Evolutionary conservation across 495 filamentous ascomycete species (phyloP).

Genomic region (Tuber borchii): DNA sequence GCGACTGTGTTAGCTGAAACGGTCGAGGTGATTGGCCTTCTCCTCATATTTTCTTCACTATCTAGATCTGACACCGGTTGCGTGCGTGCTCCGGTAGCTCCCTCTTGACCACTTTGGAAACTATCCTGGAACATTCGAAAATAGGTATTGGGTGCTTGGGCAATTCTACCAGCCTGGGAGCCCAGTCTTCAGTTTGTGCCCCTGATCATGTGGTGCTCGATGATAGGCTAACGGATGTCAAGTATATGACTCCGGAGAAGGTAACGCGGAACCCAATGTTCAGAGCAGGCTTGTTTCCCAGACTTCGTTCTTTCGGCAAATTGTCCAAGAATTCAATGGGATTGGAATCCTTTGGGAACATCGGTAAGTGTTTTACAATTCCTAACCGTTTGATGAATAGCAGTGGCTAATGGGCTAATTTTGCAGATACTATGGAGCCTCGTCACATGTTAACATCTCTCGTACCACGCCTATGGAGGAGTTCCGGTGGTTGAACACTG

Average conservation of each 20-base stretch:
- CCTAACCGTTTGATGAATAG: background rate
- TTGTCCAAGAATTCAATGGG: conserved; percentile 49
- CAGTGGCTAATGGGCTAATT: conserved; percentile 12
- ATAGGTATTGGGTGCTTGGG: conserved; percentile 53
- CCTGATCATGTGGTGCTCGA: background rate
- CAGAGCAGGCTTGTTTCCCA: conserved; percentile 21
- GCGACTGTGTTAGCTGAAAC: conserved; percentile 13
- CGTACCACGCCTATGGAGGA: conserved; percentile 47
- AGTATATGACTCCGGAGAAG: conserved; percentile 52
- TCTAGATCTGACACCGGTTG: background rate
- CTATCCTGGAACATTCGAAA: conserved; percentile 48
- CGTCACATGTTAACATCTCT: conserved; percentile 48
- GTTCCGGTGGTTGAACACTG: conserved; percentile 49
- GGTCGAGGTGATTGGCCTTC: conserved; percentile 20
- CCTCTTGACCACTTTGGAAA: conserved; percentile 49
- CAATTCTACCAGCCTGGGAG: conserved; percentile 49
- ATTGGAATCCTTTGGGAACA: conserved; percentile 58
- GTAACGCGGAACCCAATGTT: conserved; percentile 40
- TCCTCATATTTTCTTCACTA: background rate
- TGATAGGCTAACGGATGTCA: background rate
- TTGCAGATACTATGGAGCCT: conserved; percentile 51
- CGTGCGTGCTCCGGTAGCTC: conserved; percentile 26
- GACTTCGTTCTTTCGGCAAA: conserved; percentile 46
- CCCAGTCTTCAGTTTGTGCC: conserved; percentile 45
- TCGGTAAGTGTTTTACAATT: conserved; percentile 41